Base-by-base conservation (phyloP, 2,329 filamentous ascomycete genomes). In the Neocucurbitaria cava region DNA sequence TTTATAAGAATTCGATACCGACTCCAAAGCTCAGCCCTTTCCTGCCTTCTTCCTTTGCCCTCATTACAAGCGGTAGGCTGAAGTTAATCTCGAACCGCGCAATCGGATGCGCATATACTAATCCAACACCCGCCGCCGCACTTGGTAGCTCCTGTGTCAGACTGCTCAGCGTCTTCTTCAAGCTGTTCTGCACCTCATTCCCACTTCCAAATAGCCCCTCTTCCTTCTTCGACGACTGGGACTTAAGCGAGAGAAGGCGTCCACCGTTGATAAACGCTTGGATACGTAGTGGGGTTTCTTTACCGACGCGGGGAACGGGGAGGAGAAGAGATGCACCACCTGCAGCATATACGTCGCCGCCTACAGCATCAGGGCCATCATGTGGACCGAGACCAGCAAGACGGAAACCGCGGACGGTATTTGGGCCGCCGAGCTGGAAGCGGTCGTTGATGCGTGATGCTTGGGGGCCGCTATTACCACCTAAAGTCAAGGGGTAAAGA, bases 61-160 rank as follows among this genome's bases (percentile, higher is more conserved):
- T 85, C 69, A 92, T 76, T 17, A 94, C 88, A 54, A 99, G 75
- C 1, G 95, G 95, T 63, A 99, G 76, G 66, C 90, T 92, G 74
- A 99, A 96, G 77, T 99, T 99, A 64, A 99, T 81, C 80, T 99
- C 95, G 61, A 99, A 97, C 51, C 95, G 82, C 10, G 95, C 95
- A 18, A 94, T 89, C 0, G 93, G 93, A 70, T 98, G 94, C 3
- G 93, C 95, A 73, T 99, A 99, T 1, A 99, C 93, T 20, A 99
- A 79, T 0, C 95, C 95, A 11, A 97, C 78, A 23, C 95, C 95
- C 1, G 92, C 94, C 1, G 94, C 89, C 30, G 92, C 81, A 72
- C 91, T 97, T 0, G 95, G 95, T 24, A 92, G 76, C 3, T 91
- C 92, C 48, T 87, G 89, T 18, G 83, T 80, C 15, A 98, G 78